These are phyloP conservation scores for Capillidium heterosporum DNA, from an alignment of 371 early-diverging fungal genomes.

Conservation along the genomic window DNA sequence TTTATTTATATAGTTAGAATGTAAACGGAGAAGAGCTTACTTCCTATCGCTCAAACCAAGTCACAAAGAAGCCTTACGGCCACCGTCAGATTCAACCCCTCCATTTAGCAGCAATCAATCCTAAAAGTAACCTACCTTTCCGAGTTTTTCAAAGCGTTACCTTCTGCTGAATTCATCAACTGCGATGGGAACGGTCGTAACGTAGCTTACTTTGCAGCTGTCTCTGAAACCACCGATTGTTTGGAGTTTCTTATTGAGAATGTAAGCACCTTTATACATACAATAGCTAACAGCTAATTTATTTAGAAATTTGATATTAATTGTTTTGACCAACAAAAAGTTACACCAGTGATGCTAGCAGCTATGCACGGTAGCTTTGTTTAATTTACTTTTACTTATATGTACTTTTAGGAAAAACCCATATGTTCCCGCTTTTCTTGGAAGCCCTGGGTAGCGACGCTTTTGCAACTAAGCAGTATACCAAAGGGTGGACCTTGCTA, in stretches of 20 bases:
- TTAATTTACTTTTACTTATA: no score
- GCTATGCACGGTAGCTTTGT: constrained; percentile 19
- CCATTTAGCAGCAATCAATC: constrained; percentile 7
- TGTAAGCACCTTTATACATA: background rate
- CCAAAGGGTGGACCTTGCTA: constrained; percentile 22
- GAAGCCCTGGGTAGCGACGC: constrained; percentile 13
- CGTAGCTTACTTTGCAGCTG: constrained; percentile 36
- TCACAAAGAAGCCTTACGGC: constrained; percentile 23
- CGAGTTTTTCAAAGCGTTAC: constrained; percentile 19
- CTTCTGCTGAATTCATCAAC: constrained; percentile 17
- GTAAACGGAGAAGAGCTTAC: constrained; percentile 10
- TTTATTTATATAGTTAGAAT: background rate
- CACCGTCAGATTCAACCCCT: constrained; percentile 21
- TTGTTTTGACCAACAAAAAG: constrained; percentile 17
- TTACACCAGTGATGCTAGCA: constrained; percentile 30
- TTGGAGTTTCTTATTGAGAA: constrained; percentile 22
- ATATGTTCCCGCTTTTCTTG: constrained; percentile 18
- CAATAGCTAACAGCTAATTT: no score
- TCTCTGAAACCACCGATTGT: constrained; percentile 23
- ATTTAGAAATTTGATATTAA: constrained; percentile 10
- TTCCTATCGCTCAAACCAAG: constrained; percentile 20
- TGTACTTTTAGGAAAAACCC: constrained; percentile 10
- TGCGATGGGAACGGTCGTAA: constrained; percentile 24
- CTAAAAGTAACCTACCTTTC: constrained; percentile 17
- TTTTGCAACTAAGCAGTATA: constrained; percentile 20